Conservation (phyloP, 345 rosid species). For the Fremontodendron californicum region DNA sequence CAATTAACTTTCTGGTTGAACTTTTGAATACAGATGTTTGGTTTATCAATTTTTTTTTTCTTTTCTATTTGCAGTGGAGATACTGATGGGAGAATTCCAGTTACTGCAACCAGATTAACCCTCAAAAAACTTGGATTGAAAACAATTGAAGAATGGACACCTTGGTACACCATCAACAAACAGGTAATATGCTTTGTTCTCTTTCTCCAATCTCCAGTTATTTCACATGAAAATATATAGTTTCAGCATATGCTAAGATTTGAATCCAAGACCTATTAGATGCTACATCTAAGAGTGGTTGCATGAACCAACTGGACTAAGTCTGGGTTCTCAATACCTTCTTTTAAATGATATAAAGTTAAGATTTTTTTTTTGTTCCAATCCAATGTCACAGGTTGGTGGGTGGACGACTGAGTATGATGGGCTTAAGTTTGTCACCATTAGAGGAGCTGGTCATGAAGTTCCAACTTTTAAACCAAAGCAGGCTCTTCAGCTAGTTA, state of each 20-base stretch:
- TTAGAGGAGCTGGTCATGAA: conserved; percentile 77
- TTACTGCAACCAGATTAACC: conserved; percentile 63
- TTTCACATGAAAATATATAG: background rate
- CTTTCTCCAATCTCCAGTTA: no score
- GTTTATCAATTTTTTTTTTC: background rate
- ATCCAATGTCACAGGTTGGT: conserved; percentile 41
- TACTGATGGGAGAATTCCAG: conserved; percentile 86
- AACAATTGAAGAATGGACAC: conserved; percentile 58
- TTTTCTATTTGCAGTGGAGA: conserved; percentile 55
- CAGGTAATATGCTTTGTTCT: conserved; percentile 36
- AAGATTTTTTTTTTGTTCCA: background rate
- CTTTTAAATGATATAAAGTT: background rate
- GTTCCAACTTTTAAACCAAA: conserved; percentile 68
- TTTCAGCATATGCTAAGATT: background rate
- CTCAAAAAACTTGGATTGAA: conserved; percentile 66
- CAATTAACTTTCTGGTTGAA: background rate
- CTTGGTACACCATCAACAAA: conserved; percentile 52
- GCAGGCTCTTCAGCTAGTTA: conserved; percentile 50
- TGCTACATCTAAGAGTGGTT: no score
- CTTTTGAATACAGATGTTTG: background rate
- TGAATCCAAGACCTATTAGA: no score
- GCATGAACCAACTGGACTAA: background rate
- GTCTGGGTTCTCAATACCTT: background rate
- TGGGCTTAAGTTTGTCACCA: conserved; percentile 55
- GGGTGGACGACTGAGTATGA: conserved; percentile 72